Evolutionary conservation across 2,329 filamentous ascomycete species (phyloP).

Genomic region (Penicillium sp.): DNA sequence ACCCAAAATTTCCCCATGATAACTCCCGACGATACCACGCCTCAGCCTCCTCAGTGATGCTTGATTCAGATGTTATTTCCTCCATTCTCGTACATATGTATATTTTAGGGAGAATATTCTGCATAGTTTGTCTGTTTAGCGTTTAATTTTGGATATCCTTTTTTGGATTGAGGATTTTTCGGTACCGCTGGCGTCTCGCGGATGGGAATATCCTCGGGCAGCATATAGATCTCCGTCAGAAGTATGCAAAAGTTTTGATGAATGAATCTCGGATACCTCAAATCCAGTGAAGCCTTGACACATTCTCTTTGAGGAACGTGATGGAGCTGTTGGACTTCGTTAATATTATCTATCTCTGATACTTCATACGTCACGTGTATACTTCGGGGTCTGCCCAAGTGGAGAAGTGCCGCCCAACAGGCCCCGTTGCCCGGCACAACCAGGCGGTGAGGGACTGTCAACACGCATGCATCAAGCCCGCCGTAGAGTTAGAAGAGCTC

Average conservation of each 20-base stretch:
- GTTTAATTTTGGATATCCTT: constrained; percentile 6
- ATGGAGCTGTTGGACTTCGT: background rate
- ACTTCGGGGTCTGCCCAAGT: constrained; percentile 7
- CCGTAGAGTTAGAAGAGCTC: constrained; percentile 9
- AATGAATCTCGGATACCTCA: background rate
- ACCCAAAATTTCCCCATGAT: constrained; percentile 39
- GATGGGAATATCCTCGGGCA: constrained; percentile 7
- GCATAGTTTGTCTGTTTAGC: constrained; percentile 16
- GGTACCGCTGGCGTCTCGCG: background rate
- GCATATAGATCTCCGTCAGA: constrained; percentile 8
- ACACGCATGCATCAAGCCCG: constrained; percentile 11
- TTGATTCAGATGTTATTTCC: constrained; percentile 1
- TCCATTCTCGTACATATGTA: constrained; percentile 23
- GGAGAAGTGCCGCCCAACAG: constrained; percentile 7
- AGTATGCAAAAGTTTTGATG: background rate
- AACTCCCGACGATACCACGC: constrained; percentile 33
- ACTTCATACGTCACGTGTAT: background rate
- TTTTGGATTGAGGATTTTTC: background rate
- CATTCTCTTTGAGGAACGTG: background rate
- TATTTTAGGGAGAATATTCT: constrained; percentile 12
- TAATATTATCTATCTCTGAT: background rate
- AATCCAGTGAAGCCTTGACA: background rate
- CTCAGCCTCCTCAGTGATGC: constrained; percentile 30
- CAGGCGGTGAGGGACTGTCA: constrained; percentile 25
- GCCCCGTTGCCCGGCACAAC: constrained; percentile 24